Percentiles rank a stretch among this genome's conserved stretches.
phyloP scores from a whole-genome alignment of 2,329 filamentous ascomycete species.

The Aspergillus sp. region DNA sequence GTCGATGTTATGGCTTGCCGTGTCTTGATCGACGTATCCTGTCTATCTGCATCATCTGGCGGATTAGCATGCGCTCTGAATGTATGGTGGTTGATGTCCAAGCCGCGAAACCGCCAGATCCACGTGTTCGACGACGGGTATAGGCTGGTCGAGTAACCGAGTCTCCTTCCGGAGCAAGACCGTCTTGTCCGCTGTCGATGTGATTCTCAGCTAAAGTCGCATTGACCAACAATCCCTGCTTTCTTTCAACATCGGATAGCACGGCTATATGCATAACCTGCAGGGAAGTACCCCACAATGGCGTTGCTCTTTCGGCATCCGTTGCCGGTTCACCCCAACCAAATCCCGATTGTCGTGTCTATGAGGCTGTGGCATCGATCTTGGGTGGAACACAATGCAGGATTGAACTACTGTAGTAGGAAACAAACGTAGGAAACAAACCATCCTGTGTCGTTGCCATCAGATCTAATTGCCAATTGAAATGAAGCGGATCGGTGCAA shows the following conservation, averaged over 20 bases:
- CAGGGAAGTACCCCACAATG: not conserved
- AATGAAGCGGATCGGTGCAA: not conserved
- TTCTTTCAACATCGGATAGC: not conserved
- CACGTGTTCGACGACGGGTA: not conserved
- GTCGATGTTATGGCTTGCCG: not conserved
- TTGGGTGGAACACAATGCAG: not conserved
- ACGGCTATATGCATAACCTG: not conserved
- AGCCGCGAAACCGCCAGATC: not conserved
- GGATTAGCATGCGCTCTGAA: not conserved
- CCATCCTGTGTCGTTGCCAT: no score
- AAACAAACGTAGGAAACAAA: not conserved
- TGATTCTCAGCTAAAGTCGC: not conserved
- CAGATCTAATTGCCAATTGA: not conserved
- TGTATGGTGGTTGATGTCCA: not conserved
- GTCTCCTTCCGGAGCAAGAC: not conserved
- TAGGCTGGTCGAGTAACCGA: not conserved
- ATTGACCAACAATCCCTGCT: not conserved
- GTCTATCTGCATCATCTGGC: not conserved
- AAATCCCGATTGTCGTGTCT: not conserved
- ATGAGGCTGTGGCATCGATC: not conserved
- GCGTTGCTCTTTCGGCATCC: constrained; percentile 4
- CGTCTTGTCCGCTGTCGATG: not conserved
- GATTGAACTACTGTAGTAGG: not conserved
- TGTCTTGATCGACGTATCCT: not conserved
- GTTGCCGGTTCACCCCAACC: not conserved